Evolutionary conservation across 139 green algal species (phyloP).

Genomic region (Haematococcus lacustris): DNA sequence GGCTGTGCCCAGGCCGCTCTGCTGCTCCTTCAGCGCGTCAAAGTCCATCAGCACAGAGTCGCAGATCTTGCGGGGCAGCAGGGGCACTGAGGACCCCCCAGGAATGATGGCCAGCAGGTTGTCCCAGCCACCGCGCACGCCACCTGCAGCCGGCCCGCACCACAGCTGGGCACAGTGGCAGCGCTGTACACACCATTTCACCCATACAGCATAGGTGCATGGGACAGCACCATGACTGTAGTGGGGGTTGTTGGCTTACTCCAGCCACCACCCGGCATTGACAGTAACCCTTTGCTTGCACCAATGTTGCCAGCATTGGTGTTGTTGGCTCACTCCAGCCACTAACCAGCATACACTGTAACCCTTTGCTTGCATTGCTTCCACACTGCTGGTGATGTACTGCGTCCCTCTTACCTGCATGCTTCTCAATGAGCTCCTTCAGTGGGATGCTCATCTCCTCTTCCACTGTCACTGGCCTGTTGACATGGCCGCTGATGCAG

Average conservation of each 20-base stretch:
- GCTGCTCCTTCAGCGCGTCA: conserved; percentile 86
- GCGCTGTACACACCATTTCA: too few species aligned
- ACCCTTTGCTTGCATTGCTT: too few species aligned
- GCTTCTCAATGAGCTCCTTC: conserved; percentile 92
- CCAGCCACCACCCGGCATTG: too few species aligned
- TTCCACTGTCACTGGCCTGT: conserved; percentile 96
- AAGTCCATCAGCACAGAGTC: conserved; percentile 93
- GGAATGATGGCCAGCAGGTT: conserved; percentile 98
- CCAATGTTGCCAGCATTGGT: too few species aligned
- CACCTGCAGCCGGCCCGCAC: conserved; percentile 83
- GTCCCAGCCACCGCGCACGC: conserved; percentile 94
- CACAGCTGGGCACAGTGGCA: conserved; percentile 96
- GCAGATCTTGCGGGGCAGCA: conserved; percentile 74
- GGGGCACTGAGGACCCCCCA: conserved; percentile 87
- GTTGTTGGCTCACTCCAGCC: too few species aligned
- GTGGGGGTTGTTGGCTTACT: too few species aligned
- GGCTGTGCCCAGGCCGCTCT: conserved; percentile 87
- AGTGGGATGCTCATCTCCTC: conserved; percentile 98
- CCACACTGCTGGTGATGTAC: too few species aligned
- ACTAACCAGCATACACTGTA: too few species aligned
- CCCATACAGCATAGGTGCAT: too few species aligned
- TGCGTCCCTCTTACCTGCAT: too few species aligned
- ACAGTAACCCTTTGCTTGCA: too few species aligned
- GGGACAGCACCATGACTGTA: too few species aligned
- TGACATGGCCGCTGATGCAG: conserved; percentile 98